Evolutionary conservation across 2,329 filamentous ascomycete species (phyloP).

Genomic region (Sporothrix curviconia): DNA sequence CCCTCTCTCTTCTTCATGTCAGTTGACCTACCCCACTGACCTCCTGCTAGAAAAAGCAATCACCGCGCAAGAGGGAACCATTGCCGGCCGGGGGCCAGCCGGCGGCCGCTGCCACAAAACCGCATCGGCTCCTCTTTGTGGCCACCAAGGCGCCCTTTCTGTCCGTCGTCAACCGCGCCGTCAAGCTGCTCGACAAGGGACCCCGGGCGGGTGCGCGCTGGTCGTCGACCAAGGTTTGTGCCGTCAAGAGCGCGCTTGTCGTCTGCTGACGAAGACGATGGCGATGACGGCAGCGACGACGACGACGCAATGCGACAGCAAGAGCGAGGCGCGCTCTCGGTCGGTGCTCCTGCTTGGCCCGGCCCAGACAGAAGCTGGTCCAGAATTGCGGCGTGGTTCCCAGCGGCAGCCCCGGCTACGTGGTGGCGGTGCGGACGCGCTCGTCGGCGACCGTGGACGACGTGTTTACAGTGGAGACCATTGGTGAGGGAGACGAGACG

Average conservation of each 20-base stretch:
- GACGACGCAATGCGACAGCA: conserved; percentile 11
- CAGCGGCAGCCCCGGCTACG: conserved; percentile 52
- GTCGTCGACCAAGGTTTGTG: conserved; percentile 38
- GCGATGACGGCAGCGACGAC: conserved; percentile 27
- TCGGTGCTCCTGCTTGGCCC: conserved; percentile 45
- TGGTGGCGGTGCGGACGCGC: conserved; percentile 54
- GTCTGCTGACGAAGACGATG: conserved; percentile 41
- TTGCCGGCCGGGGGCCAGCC: conserved; percentile 13
- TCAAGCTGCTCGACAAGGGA: conserved; percentile 53
- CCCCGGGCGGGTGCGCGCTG: conserved; percentile 40
- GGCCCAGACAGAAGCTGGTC: conserved; percentile 56
- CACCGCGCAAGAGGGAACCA: conserved; percentile 2
- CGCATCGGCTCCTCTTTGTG: conserved; percentile 49
- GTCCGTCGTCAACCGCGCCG: conserved; percentile 58
- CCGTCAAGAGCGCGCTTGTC: too few species aligned
- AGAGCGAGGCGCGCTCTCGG: conserved; percentile 25
- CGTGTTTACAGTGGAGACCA: too few species aligned
- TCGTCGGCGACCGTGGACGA: conserved; percentile 64
- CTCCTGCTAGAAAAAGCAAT: too few species aligned
- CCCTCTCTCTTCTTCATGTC: too few species aligned
- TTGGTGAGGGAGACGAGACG: conserved; percentile 29
- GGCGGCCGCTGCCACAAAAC: neutral
- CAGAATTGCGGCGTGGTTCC: conserved; percentile 59
- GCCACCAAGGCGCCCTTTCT: conserved; percentile 60
- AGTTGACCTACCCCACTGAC: too few species aligned